These are phyloP conservation scores for Deakozyma indianensis DNA, from an alignment of 805 yeast genomes.

Conservation along the genomic window DNA sequence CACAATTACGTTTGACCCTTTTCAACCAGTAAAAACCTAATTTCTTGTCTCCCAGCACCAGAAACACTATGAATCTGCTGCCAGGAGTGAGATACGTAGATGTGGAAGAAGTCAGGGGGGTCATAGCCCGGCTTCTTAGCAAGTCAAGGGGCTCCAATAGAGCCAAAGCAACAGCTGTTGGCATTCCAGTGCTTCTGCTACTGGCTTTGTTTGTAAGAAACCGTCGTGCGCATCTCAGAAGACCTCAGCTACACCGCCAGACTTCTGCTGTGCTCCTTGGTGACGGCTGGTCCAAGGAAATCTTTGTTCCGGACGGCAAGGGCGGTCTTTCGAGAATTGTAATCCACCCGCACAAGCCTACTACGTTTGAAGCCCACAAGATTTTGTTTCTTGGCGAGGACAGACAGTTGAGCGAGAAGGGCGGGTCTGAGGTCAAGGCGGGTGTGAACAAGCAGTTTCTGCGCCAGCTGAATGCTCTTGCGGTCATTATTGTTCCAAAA, in stretches of 20 bases:
- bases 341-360: slow-evolving; percentile 17
- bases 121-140: background rate
- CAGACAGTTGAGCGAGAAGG: background rate
- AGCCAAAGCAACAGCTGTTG: background rate
- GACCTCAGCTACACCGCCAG: slow-evolving; percentile 6
- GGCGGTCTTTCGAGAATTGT: slow-evolving; percentile 12
- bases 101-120: background rate
- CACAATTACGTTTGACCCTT: no score
- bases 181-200: background rate
- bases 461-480: slow-evolving; percentile 58
- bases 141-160: background rate
- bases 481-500: slow-evolving; percentile 73
- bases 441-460: slow-evolving; percentile 47
- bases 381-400: slow-evolving; percentile 12
- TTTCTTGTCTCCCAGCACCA: no score
- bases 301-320: slow-evolving; percentile 13
- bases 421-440: slow-evolving; percentile 9
- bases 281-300: slow-evolving; percentile 17
- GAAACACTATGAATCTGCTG: no score
- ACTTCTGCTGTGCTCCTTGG: slow-evolving; percentile 14
- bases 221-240: background rate
- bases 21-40: no score
- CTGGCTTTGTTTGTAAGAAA: background rate
- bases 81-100: no score
- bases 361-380: slow-evolving; percentile 19